These are phyloP conservation scores for Decorospora gaudefroyi DNA, from an alignment of 2,329 filamentous ascomycete genomes.

Conservation along the genomic window DNA sequence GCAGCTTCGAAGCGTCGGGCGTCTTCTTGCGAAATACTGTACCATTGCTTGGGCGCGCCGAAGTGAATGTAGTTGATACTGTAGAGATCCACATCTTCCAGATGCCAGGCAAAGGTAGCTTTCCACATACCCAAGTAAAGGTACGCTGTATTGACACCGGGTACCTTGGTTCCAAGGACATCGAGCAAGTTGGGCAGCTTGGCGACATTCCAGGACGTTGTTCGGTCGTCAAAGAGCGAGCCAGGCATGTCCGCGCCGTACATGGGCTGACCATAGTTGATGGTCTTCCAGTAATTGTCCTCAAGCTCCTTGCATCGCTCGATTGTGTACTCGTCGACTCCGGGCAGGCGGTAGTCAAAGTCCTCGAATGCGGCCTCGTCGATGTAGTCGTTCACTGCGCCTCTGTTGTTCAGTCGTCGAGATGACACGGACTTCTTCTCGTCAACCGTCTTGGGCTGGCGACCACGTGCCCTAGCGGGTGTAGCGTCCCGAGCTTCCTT, in stretches of 20 bases:
- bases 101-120: constrained; percentile 97
- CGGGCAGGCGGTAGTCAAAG: constrained; percentile 87
- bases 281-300: constrained; percentile 93
- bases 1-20: constrained; percentile 89
- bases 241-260: constrained; percentile 97
- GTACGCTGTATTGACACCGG: constrained; percentile 97
- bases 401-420: constrained; percentile 81
- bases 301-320: constrained; percentile 95
- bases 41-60: constrained; percentile 98
- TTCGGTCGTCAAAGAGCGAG: constrained; percentile 86
- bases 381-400: constrained; percentile 75
- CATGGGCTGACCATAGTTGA: constrained; percentile 91
- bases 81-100: constrained; percentile 98
- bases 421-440: constrained; percentile 75
- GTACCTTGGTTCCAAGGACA: constrained; percentile 91
- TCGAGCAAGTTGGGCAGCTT: constrained; percentile 92
- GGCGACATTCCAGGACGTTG: constrained; percentile 88
- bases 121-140: constrained; percentile 99
- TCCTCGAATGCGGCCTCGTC: constrained; percentile 89
- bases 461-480: constrained; percentile 61
- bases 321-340: constrained; percentile 81
- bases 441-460: constrained; percentile 50
- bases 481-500: constrained; percentile 49
- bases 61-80: constrained; percentile 99
- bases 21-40: constrained; percentile 96